Evolutionary conservation across 2,329 filamentous ascomycete genomes (phyloP).

Genomic region (Pseudogymnoascus sp.): DNA sequence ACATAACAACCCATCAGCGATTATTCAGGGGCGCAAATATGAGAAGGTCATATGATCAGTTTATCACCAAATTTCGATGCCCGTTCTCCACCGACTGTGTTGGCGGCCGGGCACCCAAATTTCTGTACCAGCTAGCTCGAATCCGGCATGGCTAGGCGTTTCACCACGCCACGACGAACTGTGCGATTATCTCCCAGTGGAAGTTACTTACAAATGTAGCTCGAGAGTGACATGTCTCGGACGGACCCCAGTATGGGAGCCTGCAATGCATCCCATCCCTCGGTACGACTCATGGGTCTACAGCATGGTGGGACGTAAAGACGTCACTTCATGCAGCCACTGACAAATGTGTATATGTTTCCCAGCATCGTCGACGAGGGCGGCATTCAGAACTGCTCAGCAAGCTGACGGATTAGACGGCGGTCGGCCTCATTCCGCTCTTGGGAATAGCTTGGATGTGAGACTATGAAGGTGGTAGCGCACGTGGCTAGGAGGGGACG

Average conservation of each 20-base stretch:
- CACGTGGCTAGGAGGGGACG: neutral
- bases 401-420: neutral
- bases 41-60: slow-evolving; percentile 5
- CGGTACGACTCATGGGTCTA: neutral
- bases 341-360: slow-evolving; percentile 2
- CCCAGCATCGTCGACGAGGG: neutral
- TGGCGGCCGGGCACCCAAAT: neutral
- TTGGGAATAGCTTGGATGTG: neutral
- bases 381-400: neutral
- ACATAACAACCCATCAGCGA: neutral
- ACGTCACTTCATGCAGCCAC: slow-evolving; percentile 6
- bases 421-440: neutral
- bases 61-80: neutral
- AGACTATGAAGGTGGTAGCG: neutral
- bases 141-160: neutral
- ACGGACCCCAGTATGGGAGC: neutral
- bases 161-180: neutral
- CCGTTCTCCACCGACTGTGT: neutral
- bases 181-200: neutral
- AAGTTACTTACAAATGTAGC: neutral
- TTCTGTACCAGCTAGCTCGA: neutral
- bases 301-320: neutral
- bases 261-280: neutral
- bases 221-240: neutral
- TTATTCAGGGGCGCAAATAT: neutral